phyloP scores from a whole-genome alignment of 768 basidiomycete genomes.

The Collybiopsis luxurians region DNA sequence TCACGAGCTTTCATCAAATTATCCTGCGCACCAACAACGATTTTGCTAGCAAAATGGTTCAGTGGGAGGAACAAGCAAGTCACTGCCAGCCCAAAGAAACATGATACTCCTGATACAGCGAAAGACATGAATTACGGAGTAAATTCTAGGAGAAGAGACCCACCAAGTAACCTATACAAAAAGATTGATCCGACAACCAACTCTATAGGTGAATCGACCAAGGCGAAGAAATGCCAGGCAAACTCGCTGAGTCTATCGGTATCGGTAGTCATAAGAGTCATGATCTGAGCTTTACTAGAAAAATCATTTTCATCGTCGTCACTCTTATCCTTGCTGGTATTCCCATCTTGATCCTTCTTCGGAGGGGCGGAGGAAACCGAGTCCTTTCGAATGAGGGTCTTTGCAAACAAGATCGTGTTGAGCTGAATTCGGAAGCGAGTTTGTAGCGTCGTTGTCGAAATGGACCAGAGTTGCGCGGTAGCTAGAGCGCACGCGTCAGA shows the following conservation, averaged over 20 bases:
- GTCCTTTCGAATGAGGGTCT: constrained; percentile 85
- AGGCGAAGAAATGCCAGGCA: constrained; percentile 71
- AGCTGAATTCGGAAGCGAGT: constrained; percentile 71
- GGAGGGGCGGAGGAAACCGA: constrained; percentile 58
- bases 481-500: constrained; percentile 29
- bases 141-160: constrained; percentile 14
- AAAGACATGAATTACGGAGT: not conserved
- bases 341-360: constrained; percentile 16
- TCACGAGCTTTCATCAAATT: constrained; percentile 91
- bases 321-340: constrained; percentile 15
- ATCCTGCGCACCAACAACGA: constrained; percentile 76
- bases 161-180: constrained; percentile 75
- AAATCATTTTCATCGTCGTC: constrained; percentile 56
- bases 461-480: constrained; percentile 68
- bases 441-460: constrained; percentile 68
- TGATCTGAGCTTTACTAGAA: constrained; percentile 75
- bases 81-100: constrained; percentile 74
- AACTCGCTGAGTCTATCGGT: constrained; percentile 90
- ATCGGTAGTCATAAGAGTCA: constrained; percentile 96
- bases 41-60: constrained; percentile 82
- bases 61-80: constrained; percentile 71
- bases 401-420: constrained; percentile 81
- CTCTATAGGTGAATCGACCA: constrained; percentile 80
- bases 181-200: constrained; percentile 72
- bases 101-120: constrained; percentile 50